Conservation (phyloP, 768 basidiomycete species). For the Agrocybe pediades region DNA sequence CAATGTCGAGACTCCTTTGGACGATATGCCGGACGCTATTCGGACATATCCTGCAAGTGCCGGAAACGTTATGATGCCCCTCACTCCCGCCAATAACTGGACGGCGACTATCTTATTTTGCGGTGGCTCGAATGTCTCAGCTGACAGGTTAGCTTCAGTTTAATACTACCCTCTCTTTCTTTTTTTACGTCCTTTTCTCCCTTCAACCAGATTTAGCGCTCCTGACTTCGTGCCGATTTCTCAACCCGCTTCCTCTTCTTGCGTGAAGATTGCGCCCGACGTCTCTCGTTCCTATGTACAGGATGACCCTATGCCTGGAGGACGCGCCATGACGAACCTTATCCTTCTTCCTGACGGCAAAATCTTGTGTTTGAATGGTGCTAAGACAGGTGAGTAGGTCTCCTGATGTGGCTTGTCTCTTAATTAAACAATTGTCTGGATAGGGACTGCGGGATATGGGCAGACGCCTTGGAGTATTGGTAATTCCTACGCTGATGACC, state of each 20-base stretch:
- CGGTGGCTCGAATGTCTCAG: constrained; percentile 66
- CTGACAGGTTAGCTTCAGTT: constrained; percentile 38
- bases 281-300: constrained; percentile 53
- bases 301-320: constrained; percentile 67
- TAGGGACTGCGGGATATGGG: constrained; percentile 70
- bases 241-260: constrained; percentile 65
- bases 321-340: constrained; percentile 71
- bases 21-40: constrained; percentile 65
- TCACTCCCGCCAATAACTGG: constrained; percentile 82
- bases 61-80: constrained; percentile 73
- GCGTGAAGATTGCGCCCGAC: constrained; percentile 80
- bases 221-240: constrained; percentile 50
- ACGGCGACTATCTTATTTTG: constrained; percentile 84
- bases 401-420: not conserved
- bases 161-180: not conserved
- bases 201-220: no score
- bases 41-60: constrained; percentile 77
- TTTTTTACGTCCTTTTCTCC: constrained; percentile 42
- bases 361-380: constrained; percentile 70
- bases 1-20: constrained; percentile 55
- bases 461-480: constrained; percentile 54
- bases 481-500: constrained; percentile 65
- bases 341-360: constrained; percentile 71
- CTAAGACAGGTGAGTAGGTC: constrained; percentile 49
- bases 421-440: constrained; percentile 21